Conservation (phyloP, 129 eudicot genomes). For the Calendula officinalis region DNA sequence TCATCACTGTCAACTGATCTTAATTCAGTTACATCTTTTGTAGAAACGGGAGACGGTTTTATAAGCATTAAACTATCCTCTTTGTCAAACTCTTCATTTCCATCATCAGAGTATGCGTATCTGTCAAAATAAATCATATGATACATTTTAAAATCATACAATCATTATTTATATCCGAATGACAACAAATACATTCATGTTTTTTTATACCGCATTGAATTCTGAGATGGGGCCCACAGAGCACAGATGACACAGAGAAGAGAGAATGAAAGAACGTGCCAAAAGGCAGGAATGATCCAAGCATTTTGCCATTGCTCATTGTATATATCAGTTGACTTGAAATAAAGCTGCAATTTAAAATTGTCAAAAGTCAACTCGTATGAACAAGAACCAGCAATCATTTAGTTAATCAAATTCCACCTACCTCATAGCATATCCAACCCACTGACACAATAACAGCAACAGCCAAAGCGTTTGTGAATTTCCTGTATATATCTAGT, state of each 20-base stretch:
- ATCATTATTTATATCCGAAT: background rate
- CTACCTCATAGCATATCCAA: constrained; percentile 99
- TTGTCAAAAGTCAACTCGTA: background rate
- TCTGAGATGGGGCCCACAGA: constrained; percentile 99
- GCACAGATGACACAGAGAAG: constrained; percentile 88
- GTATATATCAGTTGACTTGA: constrained; percentile 82
- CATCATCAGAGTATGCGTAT: constrained; percentile 90
- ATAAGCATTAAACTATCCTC: constrained; percentile 79
- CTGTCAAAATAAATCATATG: constrained; percentile 31
- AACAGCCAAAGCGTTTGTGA: constrained; percentile 92
- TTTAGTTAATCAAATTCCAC: background rate
- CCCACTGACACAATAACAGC: constrained; percentile 95
- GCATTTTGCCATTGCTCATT: constrained; percentile 98
- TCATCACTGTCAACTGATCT: constrained; percentile 37
- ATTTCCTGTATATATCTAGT: constrained; percentile 92
- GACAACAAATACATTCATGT: background rate
- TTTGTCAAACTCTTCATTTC: constrained; percentile 86
- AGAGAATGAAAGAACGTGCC: constrained; percentile 94
- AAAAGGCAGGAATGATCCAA: constrained; percentile 98
- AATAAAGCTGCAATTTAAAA: constrained; percentile 65
- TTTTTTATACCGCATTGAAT: constrained; percentile 76
- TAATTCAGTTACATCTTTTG: constrained; percentile 47
- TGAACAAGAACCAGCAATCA: background rate
- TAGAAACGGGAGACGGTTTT: constrained; percentile 66
- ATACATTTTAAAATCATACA: background rate